Evolutionary conservation across 495 filamentous ascomycete genomes (phyloP), one percentile per base, ranked within the genome.

Genomic region (Articulospora tetracladia): DNA sequence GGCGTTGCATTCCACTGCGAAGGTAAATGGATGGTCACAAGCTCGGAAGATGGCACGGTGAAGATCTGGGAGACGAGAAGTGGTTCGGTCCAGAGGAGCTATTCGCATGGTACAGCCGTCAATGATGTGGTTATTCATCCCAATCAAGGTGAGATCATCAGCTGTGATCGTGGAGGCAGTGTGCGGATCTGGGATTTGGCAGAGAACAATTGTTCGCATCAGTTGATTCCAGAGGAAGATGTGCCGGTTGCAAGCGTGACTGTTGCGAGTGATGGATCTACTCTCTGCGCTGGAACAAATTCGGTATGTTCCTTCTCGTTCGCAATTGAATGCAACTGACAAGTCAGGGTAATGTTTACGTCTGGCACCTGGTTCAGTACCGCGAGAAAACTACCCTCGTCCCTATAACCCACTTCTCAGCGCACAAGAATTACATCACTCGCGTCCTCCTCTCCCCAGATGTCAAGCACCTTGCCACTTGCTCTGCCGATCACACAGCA

Each of bases 1-100:
- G 94, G 95, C 3, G 88, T 98, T 25, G 94, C 92, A 24, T 98
- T 98, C 69, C 94, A 98, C 72, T 97, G 92, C 67, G 94, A 98
- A 70, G 92, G 92, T 12, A 98, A 98, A 74, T 98, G 94, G 94
- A 97, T 98, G 92, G 93, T 97, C n/a, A 98, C 94, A 3, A 94
- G 90, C 73, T 95, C 91, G 36, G 94, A 98, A 71, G 94, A 98
- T 67, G 90, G 93, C 51, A 96, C 92, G 8, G 93, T 98, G 63
- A 98, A 97, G 79, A 96, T 98, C 48, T 98, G 94, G 94, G 95
- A 98, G 71, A 98, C 93, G 7, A 82, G 95, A 24, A 88, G 81
- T 6, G 95, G 91, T 22, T 87, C 79, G 47, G 83, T 98, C 44
- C 94, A 98, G 71, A 84, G 94, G 20, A 96, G 93, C 74, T 98